phyloP scores from a whole-genome alignment of 306 rosid species.

The apple (Malus domestica) region ASM211411v1 NC_041804.1:9179001-9179500 shows the following conservation, averaged over 20 bases:
- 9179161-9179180: slow-evolving; percentile 5
- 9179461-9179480: background rate
- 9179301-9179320: slow-evolving; percentile 49
- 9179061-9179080: slow-evolving; percentile 91
- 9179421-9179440: slow-evolving; percentile 51
- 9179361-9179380: slow-evolving; percentile 78
- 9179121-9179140: background rate
- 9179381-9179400: slow-evolving; percentile 67
- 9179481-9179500: slow-evolving; percentile 3
- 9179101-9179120: slow-evolving; percentile 81
- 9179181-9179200: slow-evolving; percentile 49
- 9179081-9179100: slow-evolving; percentile 99
- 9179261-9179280: slow-evolving; percentile 90
- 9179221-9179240: slow-evolving; percentile 81
- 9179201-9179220: slow-evolving; percentile 83
- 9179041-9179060: slow-evolving; percentile 94
- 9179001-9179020: slow-evolving; percentile 89
- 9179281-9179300: slow-evolving; percentile 81
- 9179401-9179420: slow-evolving; percentile 56
- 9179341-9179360: slow-evolving; percentile 40
- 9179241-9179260: slow-evolving; percentile 72
- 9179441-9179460: slow-evolving; percentile 34
- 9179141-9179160: slow-evolving; percentile 1
- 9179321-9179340: slow-evolving; percentile 32
- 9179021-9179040: slow-evolving; percentile 91